Evolutionary conservation across 441 rosid species (phyloP), one percentile per base, ranked within the genome.

Genomic region (Daphne laureola): DNA sequence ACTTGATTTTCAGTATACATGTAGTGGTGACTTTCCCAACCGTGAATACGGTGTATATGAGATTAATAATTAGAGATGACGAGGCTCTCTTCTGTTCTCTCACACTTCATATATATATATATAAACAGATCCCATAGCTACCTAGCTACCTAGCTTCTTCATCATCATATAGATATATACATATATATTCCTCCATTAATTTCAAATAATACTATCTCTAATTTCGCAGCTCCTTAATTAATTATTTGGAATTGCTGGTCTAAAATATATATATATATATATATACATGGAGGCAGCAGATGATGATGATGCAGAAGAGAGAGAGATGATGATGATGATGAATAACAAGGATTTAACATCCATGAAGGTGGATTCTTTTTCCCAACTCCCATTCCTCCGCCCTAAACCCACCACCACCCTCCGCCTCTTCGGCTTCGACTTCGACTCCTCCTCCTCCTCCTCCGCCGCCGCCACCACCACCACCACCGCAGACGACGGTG

Each of bases 341-440:
- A 21, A 21, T 4, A 21, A 21, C 25, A 21, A 21, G 25, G 25
- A 21, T 21, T 21, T 21, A 21, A 21, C 25, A 4, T 88, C 88
- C 87, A 82, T 88, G 96, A 91, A 82, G 62, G 84, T 88, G 1
- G 81, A 87, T 60, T 86, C 95, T 46, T 82, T 78, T 84, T 80
- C 96, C 46, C 90, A 80, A 46, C 86, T 91, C 26, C 98, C 98
- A 13, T 91, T 91, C 63, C 83, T 80, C 64, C 90, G 96, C 46
- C 95, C 89, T 6, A 31, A 31, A 31, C 38, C 38, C 9, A 31
- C 9, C 38, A 6, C 38, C 9, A 31, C 9, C 4, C 38, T 88
- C 68, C 94, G 96, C 21, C 90, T 91, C 48, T 91, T 91, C 43
- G 98, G 98, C 12, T 80, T 76, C 41, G 91, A 91, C 62, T 91